A percentile compares a stretch with the other conserved stretches of the same genome.
These are phyloP conservation scores for Aspergillus sclerotiicarbonarius DNA, from an alignment of 495 filamentous ascomycete species.

Conservation along the genomic window DNA sequence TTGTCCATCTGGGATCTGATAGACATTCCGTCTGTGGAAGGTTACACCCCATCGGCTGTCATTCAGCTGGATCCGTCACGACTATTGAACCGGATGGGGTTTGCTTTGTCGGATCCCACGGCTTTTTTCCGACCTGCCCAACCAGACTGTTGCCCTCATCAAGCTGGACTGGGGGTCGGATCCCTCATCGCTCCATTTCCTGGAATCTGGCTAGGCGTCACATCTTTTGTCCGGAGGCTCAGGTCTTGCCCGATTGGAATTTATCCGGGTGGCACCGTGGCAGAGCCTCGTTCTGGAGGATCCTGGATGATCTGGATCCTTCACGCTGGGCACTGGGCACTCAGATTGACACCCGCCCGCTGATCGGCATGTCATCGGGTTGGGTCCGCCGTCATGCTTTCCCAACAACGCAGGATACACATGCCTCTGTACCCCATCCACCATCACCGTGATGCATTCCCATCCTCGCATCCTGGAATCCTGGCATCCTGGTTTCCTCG, in stretches of 20 bases:
- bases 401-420: neutral
- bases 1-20: slow-evolving; percentile 1
- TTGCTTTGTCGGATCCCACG: slow-evolving; percentile 3
- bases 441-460: neutral
- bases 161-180: no score
- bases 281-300: neutral
- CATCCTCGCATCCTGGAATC: neutral
- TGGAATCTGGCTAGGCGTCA: neutral
- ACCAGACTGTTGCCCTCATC: neutral
- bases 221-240: neutral
- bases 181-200: no score
- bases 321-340: no score
- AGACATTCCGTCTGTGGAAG: slow-evolving; percentile 8
- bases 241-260: neutral
- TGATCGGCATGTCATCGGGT: slow-evolving; percentile 1
- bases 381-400: neutral
- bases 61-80: slow-evolving; percentile 3
- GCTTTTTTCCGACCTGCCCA: neutral
- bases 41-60: slow-evolving; percentile 15
- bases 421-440: neutral
- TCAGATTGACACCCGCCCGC: neutral
- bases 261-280: neutral
- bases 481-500: no score
- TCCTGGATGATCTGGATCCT: neutral
- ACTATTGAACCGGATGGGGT: neutral